These are phyloP conservation scores for Camellia oleifera DNA, from an alignment of 179 eudicot genomes.

Conservation along the genomic window DNA sequence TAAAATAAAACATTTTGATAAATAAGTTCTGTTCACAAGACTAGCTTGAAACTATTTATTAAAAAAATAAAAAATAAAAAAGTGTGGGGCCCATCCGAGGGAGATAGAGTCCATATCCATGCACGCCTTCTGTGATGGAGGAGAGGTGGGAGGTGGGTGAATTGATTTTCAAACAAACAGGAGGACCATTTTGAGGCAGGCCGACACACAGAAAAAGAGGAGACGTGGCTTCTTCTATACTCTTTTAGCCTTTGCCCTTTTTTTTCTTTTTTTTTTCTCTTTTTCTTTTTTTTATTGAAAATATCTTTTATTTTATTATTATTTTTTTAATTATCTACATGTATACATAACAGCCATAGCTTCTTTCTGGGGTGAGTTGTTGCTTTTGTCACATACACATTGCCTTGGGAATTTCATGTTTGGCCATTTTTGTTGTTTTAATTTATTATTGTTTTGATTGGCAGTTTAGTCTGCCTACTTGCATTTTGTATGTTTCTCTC, in stretches of 20 bases:
- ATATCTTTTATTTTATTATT: too few relatives aligned
- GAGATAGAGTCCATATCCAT: neutral
- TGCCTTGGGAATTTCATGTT: slow-evolving; percentile 17
- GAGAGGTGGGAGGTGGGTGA: neutral
- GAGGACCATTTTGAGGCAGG: slow-evolving; percentile 11
- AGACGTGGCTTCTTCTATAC: slow-evolving; percentile 18
- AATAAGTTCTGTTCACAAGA: too few relatives aligned
- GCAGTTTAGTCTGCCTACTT: too few relatives aligned
- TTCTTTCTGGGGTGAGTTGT: neutral
- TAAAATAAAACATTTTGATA: too few relatives aligned
- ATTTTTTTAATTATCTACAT: neutral
- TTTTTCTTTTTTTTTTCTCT: neutral
- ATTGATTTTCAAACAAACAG: neutral
- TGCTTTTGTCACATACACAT: neutral
- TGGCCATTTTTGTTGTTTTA: neutral
- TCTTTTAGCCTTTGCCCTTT: neutral
- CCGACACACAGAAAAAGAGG: slow-evolving; percentile 15
- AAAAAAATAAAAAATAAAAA: too few relatives aligned
- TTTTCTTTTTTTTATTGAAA: too few relatives aligned
- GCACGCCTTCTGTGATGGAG: slow-evolving; percentile 12
- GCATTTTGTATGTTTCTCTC: too few relatives aligned
- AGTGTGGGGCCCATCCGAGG: neutral
- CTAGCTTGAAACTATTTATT: too few relatives aligned
- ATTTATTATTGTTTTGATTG: neutral
- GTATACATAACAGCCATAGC: neutral